These are phyloP conservation scores for Gynandropsis gynandra DNA, from an alignment of 345 rosid genomes.

Conservation along the genomic window DNA sequence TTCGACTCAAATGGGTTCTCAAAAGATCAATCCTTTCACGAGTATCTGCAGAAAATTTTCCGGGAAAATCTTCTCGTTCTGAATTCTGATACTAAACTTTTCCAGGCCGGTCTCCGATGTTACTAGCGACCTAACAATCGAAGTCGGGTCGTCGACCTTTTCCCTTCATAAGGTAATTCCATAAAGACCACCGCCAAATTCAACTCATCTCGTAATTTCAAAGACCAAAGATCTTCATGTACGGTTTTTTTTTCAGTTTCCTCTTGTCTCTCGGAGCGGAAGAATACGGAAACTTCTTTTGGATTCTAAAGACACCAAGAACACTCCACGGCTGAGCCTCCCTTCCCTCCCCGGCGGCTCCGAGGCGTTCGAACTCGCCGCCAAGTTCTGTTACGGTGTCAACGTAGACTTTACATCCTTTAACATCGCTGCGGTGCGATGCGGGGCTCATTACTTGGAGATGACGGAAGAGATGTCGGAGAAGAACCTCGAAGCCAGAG, in stretches of 20 bases:
- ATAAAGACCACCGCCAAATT: not conserved
- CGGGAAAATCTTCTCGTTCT: too few species aligned
- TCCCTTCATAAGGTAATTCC: slow-evolving; percentile 79
- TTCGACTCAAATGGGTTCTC: not conserved
- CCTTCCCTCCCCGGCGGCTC: slow-evolving; percentile 73
- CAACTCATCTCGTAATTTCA: not conserved
- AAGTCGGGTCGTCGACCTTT: slow-evolving; percentile 75
- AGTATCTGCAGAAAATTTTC: slow-evolving; percentile 1
- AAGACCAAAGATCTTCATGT: not conserved
- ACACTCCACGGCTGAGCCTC: slow-evolving; percentile 46
- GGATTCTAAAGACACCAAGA: slow-evolving; percentile 64
- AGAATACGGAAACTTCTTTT: slow-evolving; percentile 57
- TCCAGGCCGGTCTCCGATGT: slow-evolving; percentile 97
- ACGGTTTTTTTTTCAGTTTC: slow-evolving; percentile 44
- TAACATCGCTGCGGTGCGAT: slow-evolving; percentile 60
- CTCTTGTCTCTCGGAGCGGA: slow-evolving; percentile 88
- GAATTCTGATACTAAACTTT: not conserved
- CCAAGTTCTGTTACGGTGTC: slow-evolving; percentile 94
- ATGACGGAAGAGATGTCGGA: slow-evolving; percentile 85
- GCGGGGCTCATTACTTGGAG: slow-evolving; percentile 84
- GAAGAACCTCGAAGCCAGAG: slow-evolving; percentile 64
- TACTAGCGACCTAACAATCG: slow-evolving; percentile 77
- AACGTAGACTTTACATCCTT: slow-evolving; percentile 51
- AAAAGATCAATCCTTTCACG: not conserved
- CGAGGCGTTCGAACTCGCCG: slow-evolving; percentile 87